phyloP scores from a whole-genome alignment of 2,329 filamentous ascomycete genomes.

The Ampelomyces quisqualis region DNA sequence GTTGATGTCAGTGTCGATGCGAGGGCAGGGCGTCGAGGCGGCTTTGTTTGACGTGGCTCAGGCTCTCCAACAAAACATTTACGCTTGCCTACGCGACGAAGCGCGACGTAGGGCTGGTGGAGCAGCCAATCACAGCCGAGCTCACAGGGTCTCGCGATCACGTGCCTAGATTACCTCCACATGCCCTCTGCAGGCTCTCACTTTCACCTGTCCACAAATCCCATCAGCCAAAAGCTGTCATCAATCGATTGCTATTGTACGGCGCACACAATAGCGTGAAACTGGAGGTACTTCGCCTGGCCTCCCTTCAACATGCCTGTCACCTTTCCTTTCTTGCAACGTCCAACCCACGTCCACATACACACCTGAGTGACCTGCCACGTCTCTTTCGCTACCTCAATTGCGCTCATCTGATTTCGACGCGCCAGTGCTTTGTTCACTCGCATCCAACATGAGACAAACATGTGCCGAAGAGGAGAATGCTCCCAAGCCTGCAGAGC shows the following conservation, averaged over 20 bases:
- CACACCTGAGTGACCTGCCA: conserved; percentile 14
- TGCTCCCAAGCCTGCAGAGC: not conserved
- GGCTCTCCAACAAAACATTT: conserved; percentile 34
- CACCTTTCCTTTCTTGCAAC: conserved; percentile 13
- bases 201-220: conserved; percentile 1
- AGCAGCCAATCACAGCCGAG: conserved; percentile 21
- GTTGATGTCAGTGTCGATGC: no score
- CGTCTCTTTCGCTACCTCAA: not conserved
- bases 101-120: conserved; percentile 25
- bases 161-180: not conserved
- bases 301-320: conserved; percentile 24
- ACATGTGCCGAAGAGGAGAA: not conserved
- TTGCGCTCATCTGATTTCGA: not conserved
- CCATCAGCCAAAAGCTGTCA: no score
- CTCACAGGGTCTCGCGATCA: conserved; percentile 7
- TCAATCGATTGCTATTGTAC: conserved; percentile 12
- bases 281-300: not conserved
- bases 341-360: conserved; percentile 10
- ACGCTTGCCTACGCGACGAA: conserved; percentile 22
- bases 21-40: not conserved
- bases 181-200: conserved; percentile 4
- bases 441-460: not conserved
- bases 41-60: conserved; percentile 4
- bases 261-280: conserved; percentile 9
- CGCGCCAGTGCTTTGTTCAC: not conserved